A percentile compares a stretch with the other conserved stretches of the same genome.
These are phyloP conservation scores for Suillus alpinus DNA, from an alignment of 768 basidiomycete genomes.

Conservation along the genomic window DNA sequence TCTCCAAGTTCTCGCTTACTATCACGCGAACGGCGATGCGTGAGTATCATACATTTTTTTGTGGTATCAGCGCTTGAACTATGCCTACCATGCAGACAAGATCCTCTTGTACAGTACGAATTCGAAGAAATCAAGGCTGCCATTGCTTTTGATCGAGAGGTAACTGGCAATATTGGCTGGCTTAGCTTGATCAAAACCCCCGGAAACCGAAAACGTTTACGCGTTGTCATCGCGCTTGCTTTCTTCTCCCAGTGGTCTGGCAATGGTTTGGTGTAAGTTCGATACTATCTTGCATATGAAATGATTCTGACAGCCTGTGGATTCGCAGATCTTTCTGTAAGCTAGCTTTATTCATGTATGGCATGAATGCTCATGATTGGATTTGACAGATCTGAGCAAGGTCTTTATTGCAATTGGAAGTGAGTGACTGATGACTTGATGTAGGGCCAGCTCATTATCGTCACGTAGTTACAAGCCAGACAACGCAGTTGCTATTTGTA, in stretches of 20 bases:
- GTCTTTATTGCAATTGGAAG: conserved; percentile 52
- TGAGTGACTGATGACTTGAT: conserved; percentile 12
- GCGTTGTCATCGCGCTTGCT: conserved; percentile 55
- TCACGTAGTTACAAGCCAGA: conserved; percentile 39
- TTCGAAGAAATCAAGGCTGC: conserved; percentile 66
- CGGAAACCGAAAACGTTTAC: conserved; percentile 54
- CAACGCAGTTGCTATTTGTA: conserved; percentile 41
- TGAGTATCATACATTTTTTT: conserved; percentile 15
- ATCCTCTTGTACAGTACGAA: conserved; percentile 59
- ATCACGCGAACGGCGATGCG: conserved; percentile 41
- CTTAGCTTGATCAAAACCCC: conserved; percentile 41
- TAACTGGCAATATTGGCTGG: conserved; percentile 44
- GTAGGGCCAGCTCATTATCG: background rate
- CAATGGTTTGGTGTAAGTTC: conserved; percentile 43
- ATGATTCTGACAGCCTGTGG: background rate
- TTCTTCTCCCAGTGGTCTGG: conserved; percentile 63
- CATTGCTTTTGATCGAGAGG: conserved; percentile 41
- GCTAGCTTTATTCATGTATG: conserved; percentile 5
- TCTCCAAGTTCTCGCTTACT: conserved; percentile 37
- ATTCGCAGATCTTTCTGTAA: conserved; percentile 26
- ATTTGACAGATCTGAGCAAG: conserved; percentile 44
- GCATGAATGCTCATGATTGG: background rate
- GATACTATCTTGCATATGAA: background rate
- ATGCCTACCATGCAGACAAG: conserved; percentile 22
- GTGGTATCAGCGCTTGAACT: background rate